Evolutionary conservation across 306 rosid species (phyloP).

Genomic region (Prinsepia uniflora): DNA sequence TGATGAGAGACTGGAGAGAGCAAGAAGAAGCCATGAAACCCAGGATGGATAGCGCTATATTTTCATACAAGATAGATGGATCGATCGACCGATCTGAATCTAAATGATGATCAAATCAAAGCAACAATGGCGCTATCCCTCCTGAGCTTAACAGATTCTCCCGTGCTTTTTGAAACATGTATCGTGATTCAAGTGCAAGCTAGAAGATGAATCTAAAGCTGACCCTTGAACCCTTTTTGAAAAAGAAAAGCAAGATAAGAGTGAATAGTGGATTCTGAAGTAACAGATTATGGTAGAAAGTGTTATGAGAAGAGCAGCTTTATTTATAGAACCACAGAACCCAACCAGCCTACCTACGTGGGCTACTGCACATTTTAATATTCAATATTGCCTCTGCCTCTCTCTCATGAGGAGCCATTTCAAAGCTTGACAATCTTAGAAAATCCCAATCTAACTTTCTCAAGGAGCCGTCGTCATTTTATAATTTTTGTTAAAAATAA

Average conservation of each 20-base stretch:
- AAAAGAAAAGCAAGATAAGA: neutral
- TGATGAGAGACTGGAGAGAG: conserved; percentile 13
- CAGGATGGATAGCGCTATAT: conserved; percentile 88
- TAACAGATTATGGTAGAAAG: neutral
- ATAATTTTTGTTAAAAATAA: too few species aligned
- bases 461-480: too few species aligned
- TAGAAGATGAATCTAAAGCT: neutral
- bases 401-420: too few species aligned
- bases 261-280: neutral
- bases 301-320: neutral
- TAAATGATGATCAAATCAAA: conserved; percentile 2
- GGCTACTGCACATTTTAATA: too few species aligned
- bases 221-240: neutral
- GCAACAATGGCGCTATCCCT: conserved; percentile 82
- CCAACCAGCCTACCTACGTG: neutral
- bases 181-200: neutral
- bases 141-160: conserved; percentile 85
- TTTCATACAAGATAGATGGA: neutral
- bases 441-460: too few species aligned
- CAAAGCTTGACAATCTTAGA: too few species aligned
- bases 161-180: conserved; percentile 3
- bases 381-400: too few species aligned
- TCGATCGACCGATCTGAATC: too few species aligned
- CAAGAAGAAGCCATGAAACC: conserved; percentile 73
- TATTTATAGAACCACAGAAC: conserved; percentile 16